phyloP scores from a whole-genome alignment of 768 basidiomycete species.

The Boletus tomentosulus region DNA sequence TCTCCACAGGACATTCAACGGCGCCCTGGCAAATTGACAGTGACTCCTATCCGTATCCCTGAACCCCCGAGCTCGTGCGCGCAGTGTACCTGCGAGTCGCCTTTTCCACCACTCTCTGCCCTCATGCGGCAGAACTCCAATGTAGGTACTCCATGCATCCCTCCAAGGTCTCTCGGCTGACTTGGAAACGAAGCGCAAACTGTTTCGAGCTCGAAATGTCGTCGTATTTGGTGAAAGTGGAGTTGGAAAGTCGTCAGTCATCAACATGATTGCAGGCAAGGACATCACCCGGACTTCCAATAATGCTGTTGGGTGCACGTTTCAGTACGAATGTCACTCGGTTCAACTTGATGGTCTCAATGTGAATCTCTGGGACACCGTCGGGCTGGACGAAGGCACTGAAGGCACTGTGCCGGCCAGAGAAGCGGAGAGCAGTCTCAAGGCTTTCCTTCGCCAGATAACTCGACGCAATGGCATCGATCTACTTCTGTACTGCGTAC shows the following conservation, averaged over 20 bases:
- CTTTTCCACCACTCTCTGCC: constrained; percentile 1
- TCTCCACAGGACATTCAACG: constrained; percentile 9
- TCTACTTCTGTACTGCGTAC: constrained; percentile 33
- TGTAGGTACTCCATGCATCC: constrained; percentile 5
- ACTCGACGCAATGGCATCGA: constrained; percentile 24
- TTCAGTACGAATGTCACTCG: constrained; percentile 21
- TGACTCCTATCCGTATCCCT: neutral
- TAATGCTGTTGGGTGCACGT: constrained; percentile 34
- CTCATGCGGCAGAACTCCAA: constrained; percentile 4
- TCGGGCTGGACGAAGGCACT: constrained; percentile 30
- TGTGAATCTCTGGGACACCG: constrained; percentile 31
- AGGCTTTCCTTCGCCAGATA: constrained; percentile 32
- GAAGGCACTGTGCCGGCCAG: constrained; percentile 25
- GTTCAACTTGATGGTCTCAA: constrained; percentile 15
- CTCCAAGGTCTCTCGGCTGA: neutral
- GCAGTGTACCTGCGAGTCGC: constrained; percentile 12
- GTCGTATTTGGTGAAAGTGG: constrained; percentile 42
- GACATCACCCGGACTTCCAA: constrained; percentile 28
- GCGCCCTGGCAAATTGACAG: constrained; percentile 1
- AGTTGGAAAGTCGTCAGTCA: constrained; percentile 37
- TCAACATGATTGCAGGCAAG: constrained; percentile 35
- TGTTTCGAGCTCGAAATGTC: constrained; percentile 26
- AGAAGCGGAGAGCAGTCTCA: constrained; percentile 25
- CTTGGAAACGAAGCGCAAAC: constrained; percentile 5
- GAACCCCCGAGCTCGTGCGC: constrained; percentile 1